Evolutionary conservation across 305 asterid genomes (phyloP).

Genomic region (Ruellia speciosa): DNA sequence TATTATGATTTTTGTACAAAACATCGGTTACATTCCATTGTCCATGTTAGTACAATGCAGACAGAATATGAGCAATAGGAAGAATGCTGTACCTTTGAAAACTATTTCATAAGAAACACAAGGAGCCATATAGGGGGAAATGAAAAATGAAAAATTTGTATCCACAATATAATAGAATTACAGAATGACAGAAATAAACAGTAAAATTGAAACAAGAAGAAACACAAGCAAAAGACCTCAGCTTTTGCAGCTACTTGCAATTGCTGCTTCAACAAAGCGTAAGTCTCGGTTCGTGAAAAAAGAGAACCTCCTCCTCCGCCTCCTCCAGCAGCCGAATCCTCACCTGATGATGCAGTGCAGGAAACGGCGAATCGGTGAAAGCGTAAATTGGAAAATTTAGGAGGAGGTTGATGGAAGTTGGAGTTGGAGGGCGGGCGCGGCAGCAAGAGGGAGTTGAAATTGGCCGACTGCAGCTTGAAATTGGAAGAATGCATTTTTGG

Average conservation of each 20-base stretch:
- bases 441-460: not conserved
- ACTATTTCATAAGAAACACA: too few species aligned
- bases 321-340: constrained; percentile 18
- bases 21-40: too few species aligned
- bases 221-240: constrained; percentile 52
- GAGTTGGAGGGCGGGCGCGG: not conserved
- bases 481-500: not conserved
- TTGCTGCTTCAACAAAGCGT: constrained; percentile 73
- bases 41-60: too few species aligned
- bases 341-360: constrained; percentile 27
- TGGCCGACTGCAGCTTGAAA: not conserved
- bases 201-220: not conserved
- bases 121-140: not conserved
- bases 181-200: not conserved
- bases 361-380: constrained; percentile 35
- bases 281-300: constrained; percentile 55
- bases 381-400: constrained; percentile 21
- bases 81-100: too few species aligned
- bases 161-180: too few species aligned
- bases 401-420: too few species aligned
- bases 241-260: constrained; percentile 73
- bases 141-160: not conserved
- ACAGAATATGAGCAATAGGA: too few species aligned
- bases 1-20: too few species aligned
- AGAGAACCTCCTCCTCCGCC: constrained; percentile 32